Evolutionary conservation across 306 rosid genomes (phyloP).

Genomic region (Cicer judaicum): DNA sequence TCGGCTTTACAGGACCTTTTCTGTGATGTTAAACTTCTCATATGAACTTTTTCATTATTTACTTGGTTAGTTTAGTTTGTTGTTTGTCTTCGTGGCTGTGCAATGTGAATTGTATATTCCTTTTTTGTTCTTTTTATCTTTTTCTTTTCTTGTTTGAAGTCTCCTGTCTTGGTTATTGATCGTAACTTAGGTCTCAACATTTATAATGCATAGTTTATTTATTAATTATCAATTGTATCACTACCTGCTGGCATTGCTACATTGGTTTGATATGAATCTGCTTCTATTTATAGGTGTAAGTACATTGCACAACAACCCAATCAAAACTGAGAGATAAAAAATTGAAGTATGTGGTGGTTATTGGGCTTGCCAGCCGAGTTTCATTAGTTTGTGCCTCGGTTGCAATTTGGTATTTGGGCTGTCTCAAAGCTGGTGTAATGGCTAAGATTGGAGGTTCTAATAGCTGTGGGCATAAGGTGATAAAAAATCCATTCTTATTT

Average conservation of each 20-base stretch:
- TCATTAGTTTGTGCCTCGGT: not conserved
- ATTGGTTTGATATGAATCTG: conserved; percentile 20
- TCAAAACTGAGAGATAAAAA: conserved; percentile 2
- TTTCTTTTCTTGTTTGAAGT: conserved; percentile 5
- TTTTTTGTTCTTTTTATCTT: conserved; percentile 23
- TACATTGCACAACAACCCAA: conserved; percentile 11
- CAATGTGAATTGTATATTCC: conserved; percentile 17
- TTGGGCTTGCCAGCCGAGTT: conserved; percentile 6
- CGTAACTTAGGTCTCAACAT: conserved; percentile 14
- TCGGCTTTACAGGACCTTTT: conserved; percentile 20
- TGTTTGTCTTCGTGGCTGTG: conserved; percentile 3
- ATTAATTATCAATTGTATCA: conserved; percentile 18
- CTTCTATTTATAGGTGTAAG: not conserved
- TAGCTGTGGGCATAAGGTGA: not conserved
- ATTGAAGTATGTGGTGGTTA: not conserved
- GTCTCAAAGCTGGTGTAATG: not conserved
- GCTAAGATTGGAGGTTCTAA: not conserved
- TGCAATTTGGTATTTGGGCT: not conserved
- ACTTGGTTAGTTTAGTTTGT: conserved; percentile 19
- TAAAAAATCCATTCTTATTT: not conserved
- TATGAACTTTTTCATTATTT: conserved; percentile 2
- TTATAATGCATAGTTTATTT: not conserved
- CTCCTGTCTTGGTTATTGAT: conserved; percentile 29
- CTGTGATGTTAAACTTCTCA: conserved; percentile 6
- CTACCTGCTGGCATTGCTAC: conserved; percentile 14